Evolutionary conservation across 164 flowering plant genomes (phyloP), one percentile per base, ranked within the genome.

Genomic region (Pachysandra terminalis): DNA sequence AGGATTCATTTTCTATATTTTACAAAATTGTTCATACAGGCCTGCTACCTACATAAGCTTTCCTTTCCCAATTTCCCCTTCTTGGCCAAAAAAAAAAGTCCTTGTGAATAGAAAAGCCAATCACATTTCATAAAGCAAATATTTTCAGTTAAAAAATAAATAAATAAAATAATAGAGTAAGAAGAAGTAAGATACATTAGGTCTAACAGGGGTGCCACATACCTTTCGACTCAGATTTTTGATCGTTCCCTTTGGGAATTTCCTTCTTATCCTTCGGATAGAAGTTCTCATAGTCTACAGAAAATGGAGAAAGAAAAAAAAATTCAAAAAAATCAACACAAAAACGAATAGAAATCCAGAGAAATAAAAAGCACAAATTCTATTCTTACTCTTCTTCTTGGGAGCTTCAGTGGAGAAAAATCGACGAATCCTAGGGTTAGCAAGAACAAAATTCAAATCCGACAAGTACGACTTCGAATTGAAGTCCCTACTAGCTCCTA

Each of bases 171-270:
- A 28, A 1, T n/a, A n/a, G n/a, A n/a, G n/a, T n/a, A n/a, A n/a
- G n/a, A n/a, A n/a, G n/a, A 32, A 32, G 10, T 19, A 63, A 59
- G 24, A 9, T 55, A n/a, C 17, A 21, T 66, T 21, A 14, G 52
- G 16, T 55, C 14, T 45, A 40, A 17, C 45, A 65, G 6, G 2
- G 57, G 2, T 3, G 28, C 23, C 14, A 53, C 73, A 16, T 59
- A 86, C 96, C 93, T 87, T 88, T 88, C 0, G 97, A 86, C 61
- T 88, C 87, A 0, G 91, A 75, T 64, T 90, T 88, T 71, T 85
- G 83, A 37, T 73, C 86, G 56, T 81, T 74, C 48, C 73, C 80
- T 79, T 91, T 90, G 3, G 97, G 93, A 24, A 77, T 77, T 71
- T 88, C 93, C 81, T 85, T 85, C 86, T 86, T 91, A 23, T 79